Percentiles rank a stretch among this genome's conserved stretches.
phyloP scores from a whole-genome alignment of 305 asterid genomes.

The Fraxinus xanthoxyloides region DNA sequence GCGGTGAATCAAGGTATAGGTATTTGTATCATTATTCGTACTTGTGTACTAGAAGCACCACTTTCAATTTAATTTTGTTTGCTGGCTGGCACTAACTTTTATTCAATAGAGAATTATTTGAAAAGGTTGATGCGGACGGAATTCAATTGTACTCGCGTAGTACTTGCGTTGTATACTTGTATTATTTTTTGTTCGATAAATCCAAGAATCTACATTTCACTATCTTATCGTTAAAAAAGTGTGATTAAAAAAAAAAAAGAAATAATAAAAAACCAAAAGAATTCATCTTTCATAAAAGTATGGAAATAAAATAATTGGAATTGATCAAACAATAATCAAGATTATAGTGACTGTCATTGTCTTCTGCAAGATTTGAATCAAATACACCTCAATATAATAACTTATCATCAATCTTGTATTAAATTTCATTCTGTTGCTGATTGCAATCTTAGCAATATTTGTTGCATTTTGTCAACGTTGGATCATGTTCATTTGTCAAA shows the following conservation, averaged over 20 bases:
- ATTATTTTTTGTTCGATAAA: background rate
- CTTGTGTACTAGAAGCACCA: no score
- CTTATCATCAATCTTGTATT: background rate
- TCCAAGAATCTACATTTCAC: background rate
- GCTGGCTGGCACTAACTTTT: background rate
- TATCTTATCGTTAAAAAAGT: background rate
- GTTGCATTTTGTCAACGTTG: no score
- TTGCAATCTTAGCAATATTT: no score
- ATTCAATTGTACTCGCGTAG: background rate
- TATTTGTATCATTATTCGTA: no score
- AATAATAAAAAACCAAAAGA: background rate
- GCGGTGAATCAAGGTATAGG: no score
- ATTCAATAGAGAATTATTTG: no score
- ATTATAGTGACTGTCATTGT: conserved; percentile 9
- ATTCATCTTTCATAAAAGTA: background rate
- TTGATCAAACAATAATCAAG: background rate
- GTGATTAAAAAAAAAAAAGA: no score
- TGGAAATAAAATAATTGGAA: background rate
- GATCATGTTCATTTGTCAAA: no score
- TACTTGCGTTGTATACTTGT: background rate
- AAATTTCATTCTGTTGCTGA: no score
- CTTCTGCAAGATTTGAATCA: background rate
- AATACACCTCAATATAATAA: no score
- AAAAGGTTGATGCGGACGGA: background rate
- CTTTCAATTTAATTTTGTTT: no score